Evolutionary conservation across 306 rosid genomes (phyloP).

Genomic region (Begonia masoniana): DNA sequence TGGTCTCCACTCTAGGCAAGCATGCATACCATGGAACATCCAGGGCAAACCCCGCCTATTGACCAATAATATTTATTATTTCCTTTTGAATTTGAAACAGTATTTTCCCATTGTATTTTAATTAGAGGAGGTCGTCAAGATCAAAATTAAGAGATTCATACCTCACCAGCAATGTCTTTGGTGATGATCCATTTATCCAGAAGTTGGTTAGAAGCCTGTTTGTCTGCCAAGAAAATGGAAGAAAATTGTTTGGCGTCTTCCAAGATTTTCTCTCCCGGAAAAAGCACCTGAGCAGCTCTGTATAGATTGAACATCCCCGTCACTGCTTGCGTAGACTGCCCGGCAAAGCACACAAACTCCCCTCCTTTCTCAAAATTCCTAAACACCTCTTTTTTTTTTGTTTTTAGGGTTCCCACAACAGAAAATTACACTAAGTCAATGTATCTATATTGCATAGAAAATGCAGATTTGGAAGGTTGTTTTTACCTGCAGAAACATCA

Average conservation of each 20-base stretch:
- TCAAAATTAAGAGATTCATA: slow-evolving; percentile 2
- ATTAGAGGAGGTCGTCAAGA: not conserved
- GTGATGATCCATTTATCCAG: slow-evolving; percentile 86
- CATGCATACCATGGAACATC: slow-evolving; percentile 79
- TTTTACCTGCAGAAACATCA: slow-evolving; percentile 49
- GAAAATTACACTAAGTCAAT: too few relatives aligned
- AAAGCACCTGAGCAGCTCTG: slow-evolving; percentile 51
- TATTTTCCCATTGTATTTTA: not conserved
- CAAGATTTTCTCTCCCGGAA: slow-evolving; percentile 66
- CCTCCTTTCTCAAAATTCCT: slow-evolving; percentile 57
- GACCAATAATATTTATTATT: too few relatives aligned
- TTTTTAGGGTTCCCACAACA: too few relatives aligned
- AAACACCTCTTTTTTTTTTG: slow-evolving; percentile 46
- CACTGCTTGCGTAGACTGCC: slow-evolving; percentile 66
- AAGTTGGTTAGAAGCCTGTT: slow-evolving; percentile 43
- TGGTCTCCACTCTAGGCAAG: slow-evolving; percentile 63
- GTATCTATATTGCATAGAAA: too few relatives aligned
- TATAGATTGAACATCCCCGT: slow-evolving; percentile 72
- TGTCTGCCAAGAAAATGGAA: slow-evolving; percentile 36
- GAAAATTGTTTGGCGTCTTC: slow-evolving; percentile 53
- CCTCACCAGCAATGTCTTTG: slow-evolving; percentile 77
- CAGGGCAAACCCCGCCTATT: slow-evolving; percentile 59
- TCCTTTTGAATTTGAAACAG: too few relatives aligned
- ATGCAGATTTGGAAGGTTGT: not conserved
- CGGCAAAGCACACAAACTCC: slow-evolving; percentile 64